A percentile compares a stretch with the other conserved stretches of the same genome.
Evolutionary conservation across 2,329 filamentous ascomycete genomes (phyloP).

Genomic region (Colletotrichum sp.): DNA sequence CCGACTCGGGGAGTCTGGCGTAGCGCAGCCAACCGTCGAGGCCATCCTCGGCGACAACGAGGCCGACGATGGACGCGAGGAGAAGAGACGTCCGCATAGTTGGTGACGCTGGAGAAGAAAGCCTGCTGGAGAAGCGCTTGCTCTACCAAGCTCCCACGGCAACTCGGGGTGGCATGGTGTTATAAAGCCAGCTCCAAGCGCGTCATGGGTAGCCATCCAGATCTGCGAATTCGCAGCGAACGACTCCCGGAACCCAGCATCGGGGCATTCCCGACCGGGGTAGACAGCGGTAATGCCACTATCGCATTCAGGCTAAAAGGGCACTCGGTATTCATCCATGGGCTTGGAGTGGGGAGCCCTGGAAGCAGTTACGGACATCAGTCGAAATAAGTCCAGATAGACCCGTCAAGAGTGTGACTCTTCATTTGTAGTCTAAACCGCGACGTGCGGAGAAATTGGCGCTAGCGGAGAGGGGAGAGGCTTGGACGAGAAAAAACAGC

Average conservation of each 20-base stretch:
- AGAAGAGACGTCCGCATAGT: slow-evolving; percentile 32
- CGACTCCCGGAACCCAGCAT: not conserved
- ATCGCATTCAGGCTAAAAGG: slow-evolving; percentile 19
- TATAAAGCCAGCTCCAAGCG: not conserved
- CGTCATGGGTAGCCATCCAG: not conserved
- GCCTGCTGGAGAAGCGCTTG: slow-evolving; percentile 9
- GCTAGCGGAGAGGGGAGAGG: not conserved
- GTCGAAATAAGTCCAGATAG: not conserved
- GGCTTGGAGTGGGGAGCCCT: not conserved
- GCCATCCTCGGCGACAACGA: slow-evolving; percentile 62
- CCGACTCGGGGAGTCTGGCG: slow-evolving; percentile 48
- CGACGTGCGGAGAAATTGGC: slow-evolving; percentile 1
- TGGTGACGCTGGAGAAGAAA: not conserved
- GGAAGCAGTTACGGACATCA: not conserved
- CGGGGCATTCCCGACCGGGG: not conserved
- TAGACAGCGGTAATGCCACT: not conserved
- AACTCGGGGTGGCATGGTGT: not conserved
- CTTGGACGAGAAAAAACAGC: not conserved
- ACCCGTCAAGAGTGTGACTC: slow-evolving; percentile 3
- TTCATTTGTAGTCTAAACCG: slow-evolving; percentile 9
- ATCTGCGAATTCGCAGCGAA: slow-evolving; percentile 4
- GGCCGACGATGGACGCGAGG: slow-evolving; percentile 34
- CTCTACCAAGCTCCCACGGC: not conserved
- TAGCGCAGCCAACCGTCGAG: slow-evolving; percentile 69
- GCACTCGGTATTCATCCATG: slow-evolving; percentile 8